These are phyloP conservation scores for Pyronema domesticum DNA, from an alignment of 495 filamentous ascomycete genomes.

Conservation along the genomic window DNA sequence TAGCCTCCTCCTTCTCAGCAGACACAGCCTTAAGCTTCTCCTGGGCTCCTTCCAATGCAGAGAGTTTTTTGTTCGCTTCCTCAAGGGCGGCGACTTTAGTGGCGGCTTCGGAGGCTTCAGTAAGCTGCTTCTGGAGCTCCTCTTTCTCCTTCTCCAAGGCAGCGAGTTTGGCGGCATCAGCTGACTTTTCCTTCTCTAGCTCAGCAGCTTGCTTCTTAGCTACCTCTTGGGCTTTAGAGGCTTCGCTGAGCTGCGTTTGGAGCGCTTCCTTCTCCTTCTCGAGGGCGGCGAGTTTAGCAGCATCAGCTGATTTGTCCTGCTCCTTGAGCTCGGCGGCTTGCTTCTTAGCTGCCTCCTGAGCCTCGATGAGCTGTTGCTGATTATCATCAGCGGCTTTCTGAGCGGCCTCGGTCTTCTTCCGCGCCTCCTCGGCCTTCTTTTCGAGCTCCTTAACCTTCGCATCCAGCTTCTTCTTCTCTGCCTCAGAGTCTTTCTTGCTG, in stretches of 20 bases:
- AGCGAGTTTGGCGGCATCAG: conserved; percentile 2
- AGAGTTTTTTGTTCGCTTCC: neutral
- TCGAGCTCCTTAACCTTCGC: conserved; percentile 6
- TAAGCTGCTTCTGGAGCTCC: conserved; percentile 4
- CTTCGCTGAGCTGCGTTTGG: conserved; percentile 5
- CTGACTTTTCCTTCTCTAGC: conserved; percentile 8
- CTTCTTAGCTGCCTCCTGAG: conserved; percentile 13
- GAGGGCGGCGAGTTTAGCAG: neutral
- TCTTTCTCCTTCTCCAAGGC: conserved; percentile 3
- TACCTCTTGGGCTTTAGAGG: conserved; percentile 6
- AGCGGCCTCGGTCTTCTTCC: conserved; percentile 2
- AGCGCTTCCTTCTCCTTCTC: neutral
- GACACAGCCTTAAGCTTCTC: conserved; percentile 13
- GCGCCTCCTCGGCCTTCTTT: conserved; percentile 9
- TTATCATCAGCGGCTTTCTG: conserved; percentile 4
- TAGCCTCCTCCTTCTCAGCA: conserved; percentile 21
- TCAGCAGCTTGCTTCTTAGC: conserved; percentile 4
- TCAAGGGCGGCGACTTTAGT: neutral
- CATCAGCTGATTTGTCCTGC: conserved; percentile 9
- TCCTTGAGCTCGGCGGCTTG: conserved; percentile 21
- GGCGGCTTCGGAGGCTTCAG: conserved; percentile 1
- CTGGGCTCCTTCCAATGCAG: conserved; percentile 1
- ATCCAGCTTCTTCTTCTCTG: neutral
- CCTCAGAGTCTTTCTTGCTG: neutral
- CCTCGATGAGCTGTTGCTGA: neutral